phyloP scores from a whole-genome alignment of 371 early-diverging fungal species.

The Mortierella sp. region DNA sequence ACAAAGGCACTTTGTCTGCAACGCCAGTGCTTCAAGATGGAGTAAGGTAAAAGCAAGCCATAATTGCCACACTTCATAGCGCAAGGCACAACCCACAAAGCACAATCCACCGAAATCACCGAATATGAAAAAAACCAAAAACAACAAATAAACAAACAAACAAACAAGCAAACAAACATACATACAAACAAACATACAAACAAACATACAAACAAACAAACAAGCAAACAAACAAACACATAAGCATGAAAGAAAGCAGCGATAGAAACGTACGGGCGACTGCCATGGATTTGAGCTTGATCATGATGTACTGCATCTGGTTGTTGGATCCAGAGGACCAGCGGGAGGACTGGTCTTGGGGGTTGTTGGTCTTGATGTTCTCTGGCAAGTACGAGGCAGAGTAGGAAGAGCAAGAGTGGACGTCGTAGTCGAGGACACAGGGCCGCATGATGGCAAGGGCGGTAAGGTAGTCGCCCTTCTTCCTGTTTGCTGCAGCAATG shows the following conservation, averaged over 20 bases:
- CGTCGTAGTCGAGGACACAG: constrained; percentile 62
- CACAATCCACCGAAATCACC: background rate
- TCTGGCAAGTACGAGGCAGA: constrained; percentile 84
- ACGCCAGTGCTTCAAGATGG: background rate
- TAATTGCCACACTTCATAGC: background rate
- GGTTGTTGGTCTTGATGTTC: constrained; percentile 81
- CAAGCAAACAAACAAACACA: no score
- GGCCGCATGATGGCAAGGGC: constrained; percentile 57
- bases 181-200: no score
- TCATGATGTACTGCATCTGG: constrained; percentile 84
- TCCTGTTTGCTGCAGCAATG: constrained; percentile 23
- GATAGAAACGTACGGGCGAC: constrained; percentile 73
- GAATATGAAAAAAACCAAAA: background rate
- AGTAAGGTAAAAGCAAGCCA: background rate
- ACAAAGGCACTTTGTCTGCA: no score
- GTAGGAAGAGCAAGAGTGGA: constrained; percentile 79
- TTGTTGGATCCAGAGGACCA: constrained; percentile 91
- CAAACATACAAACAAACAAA: no score
- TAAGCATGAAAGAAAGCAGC: no score
- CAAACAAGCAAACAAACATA: no score
- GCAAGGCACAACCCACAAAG: no score
- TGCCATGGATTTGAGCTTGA: constrained; percentile 79
- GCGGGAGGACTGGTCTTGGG: constrained; percentile 84
- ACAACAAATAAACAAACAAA: no score
- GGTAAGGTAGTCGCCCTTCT: constrained; percentile 52